Conservation (phyloP, 1,139 yeast species). For the Yamadazyma taylorii region DNA sequence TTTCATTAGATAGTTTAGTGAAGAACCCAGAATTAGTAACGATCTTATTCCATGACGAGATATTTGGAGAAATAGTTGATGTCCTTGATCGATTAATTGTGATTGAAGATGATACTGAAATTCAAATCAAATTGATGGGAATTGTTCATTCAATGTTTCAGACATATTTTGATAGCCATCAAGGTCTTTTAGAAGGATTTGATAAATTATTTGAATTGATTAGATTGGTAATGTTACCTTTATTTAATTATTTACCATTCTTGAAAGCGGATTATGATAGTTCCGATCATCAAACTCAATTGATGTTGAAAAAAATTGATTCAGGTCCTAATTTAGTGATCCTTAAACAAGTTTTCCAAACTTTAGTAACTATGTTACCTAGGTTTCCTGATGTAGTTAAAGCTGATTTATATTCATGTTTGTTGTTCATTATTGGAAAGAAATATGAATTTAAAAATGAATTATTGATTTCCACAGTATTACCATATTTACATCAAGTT, state of each 20-base stretch:
- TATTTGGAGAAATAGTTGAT: slow-evolving; percentile 76
- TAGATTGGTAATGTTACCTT: slow-evolving; percentile 67
- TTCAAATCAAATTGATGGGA: slow-evolving; percentile 54
- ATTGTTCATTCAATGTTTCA: slow-evolving; percentile 53
- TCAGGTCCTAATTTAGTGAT: slow-evolving; percentile 37
- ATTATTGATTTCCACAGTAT: slow-evolving; percentile 47
- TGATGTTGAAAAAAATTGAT: slow-evolving; percentile 33
- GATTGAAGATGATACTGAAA: slow-evolving; percentile 53
- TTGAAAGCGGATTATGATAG: slow-evolving; percentile 48
- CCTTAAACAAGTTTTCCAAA: slow-evolving; percentile 54
- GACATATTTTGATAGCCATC: slow-evolving; percentile 25
- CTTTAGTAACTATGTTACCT: slow-evolving; percentile 60
- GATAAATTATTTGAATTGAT: slow-evolving; percentile 82
- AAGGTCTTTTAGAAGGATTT: slow-evolving; percentile 52
- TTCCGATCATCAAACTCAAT: slow-evolving; percentile 31
- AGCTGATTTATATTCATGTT: slow-evolving; percentile 67
- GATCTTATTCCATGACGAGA: slow-evolving; percentile 62
- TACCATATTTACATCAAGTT: slow-evolving; percentile 60
- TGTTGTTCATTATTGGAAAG: slow-evolving; percentile 62
- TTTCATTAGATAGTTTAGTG: slow-evolving; percentile 57
- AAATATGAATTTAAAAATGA: slow-evolving; percentile 53
- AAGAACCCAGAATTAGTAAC: slow-evolving; percentile 58
- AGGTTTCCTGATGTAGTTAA: slow-evolving; percentile 67
- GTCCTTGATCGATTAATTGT: slow-evolving; percentile 71
- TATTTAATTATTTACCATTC: slow-evolving; percentile 61